Evolutionary conservation across 768 basidiomycete species (phyloP).

Genomic region (Suillus cothurnatus): DNA sequence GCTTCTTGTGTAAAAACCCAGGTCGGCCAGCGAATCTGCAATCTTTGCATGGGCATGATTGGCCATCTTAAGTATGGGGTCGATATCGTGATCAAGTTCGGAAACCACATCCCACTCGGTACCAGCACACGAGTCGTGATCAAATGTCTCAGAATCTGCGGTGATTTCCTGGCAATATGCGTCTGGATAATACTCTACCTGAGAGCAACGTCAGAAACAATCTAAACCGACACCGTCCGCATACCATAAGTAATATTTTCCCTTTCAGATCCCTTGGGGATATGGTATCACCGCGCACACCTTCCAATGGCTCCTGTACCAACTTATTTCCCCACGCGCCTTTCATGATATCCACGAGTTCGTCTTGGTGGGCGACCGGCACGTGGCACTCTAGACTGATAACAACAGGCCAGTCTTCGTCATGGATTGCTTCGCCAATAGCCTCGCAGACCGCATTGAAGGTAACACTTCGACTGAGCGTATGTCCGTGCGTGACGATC

Average conservation of each 20-base stretch:
- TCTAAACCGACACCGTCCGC: not conserved
- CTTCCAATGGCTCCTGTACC: constrained; percentile 41
- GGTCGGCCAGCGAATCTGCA: constrained; percentile 51
- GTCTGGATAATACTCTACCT: constrained; percentile 59
- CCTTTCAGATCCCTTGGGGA: constrained; percentile 52
- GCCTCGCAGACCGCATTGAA: constrained; percentile 56
- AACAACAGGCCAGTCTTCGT: constrained; percentile 55
- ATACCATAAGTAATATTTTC: constrained; percentile 60
- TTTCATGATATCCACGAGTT: constrained; percentile 55
- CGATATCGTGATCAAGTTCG: constrained; percentile 15
- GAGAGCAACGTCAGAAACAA: constrained; percentile 1
- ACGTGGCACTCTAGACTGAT: constrained; percentile 69
- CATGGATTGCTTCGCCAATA: constrained; percentile 40
- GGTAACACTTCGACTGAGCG: constrained; percentile 52
- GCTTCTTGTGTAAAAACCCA: constrained; percentile 63
- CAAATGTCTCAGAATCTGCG: constrained; percentile 10
- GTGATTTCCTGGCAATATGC: constrained; percentile 14
- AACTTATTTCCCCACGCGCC: constrained; percentile 55
- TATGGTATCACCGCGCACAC: constrained; percentile 37
- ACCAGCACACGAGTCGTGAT: not conserved
- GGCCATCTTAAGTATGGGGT: constrained; percentile 6
- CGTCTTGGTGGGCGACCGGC: constrained; percentile 46
- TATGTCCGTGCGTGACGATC: constrained; percentile 64
- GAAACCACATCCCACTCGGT: constrained; percentile 24
- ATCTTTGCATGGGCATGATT: constrained; percentile 35